A percentile compares a stretch with the other conserved stretches of the same genome.
phyloP scores from a whole-genome alignment of 2,329 filamentous ascomycete genomes.

The Metarhizium humberi region DNA sequence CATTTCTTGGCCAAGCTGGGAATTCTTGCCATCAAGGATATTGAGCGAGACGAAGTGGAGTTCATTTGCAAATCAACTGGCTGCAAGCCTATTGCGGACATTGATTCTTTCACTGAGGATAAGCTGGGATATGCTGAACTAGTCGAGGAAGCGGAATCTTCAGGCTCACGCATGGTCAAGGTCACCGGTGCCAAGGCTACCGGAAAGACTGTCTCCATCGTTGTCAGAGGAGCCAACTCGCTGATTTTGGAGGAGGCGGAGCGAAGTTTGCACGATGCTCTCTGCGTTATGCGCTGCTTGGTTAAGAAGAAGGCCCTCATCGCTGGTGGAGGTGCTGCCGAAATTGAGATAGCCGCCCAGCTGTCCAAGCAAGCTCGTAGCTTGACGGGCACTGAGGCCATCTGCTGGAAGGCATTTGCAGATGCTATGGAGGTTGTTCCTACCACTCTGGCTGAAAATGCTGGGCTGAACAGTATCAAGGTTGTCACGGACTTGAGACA shows the following conservation, averaged over 20 bases:
- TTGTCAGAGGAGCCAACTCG: conserved; percentile 87
- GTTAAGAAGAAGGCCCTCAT: conserved; percentile 99
- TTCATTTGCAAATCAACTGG: conserved; percentile 99
- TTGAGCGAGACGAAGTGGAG: conserved; percentile 96
- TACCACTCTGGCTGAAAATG: conserved; percentile 93
- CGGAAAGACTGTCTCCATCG: conserved; percentile 85
- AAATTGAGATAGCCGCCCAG: conserved; percentile 89
- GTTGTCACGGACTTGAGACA: conserved; percentile 94
- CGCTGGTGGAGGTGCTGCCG: conserved; percentile 89
- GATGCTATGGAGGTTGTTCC: conserved; percentile 96
- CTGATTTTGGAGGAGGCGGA: conserved; percentile 96
- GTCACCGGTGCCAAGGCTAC: conserved; percentile 81
- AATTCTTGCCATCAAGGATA: conserved; percentile 93
- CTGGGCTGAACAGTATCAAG: conserved; percentile 95
- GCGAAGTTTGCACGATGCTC: conserved; percentile 90
- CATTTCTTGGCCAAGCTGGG: conserved; percentile 97
- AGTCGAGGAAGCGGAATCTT: conserved; percentile 82
- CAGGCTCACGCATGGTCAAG: conserved; percentile 88
- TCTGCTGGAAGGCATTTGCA: conserved; percentile 98
- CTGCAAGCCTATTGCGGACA: conserved; percentile 97
- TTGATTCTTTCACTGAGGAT: conserved; percentile 97
- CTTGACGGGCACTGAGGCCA: conserved; percentile 83
- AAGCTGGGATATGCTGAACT: conserved; percentile 92
- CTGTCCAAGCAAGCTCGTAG: conserved; percentile 74
- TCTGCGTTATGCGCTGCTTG: conserved; percentile 92